A percentile compares a stretch with the other conserved stretches of the same genome.
Evolutionary conservation across 1,284 basidiomycete species (phyloP).

Genomic region (Moesziomyces globuligerus): DNA sequence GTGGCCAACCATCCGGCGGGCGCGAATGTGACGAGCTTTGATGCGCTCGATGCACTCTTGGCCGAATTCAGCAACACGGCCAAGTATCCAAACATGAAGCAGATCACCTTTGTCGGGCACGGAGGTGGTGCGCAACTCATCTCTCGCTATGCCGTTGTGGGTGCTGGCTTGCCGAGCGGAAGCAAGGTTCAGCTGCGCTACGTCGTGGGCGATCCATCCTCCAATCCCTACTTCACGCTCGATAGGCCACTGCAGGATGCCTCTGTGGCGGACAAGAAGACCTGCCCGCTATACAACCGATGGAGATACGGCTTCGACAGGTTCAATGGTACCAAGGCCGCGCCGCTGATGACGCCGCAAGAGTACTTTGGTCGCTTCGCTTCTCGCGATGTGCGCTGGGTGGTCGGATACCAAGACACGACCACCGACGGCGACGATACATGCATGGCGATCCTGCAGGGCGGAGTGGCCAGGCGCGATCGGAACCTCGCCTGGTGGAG

Average conservation of each 20-base stretch:
- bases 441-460: conserved; percentile 65
- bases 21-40: conserved; percentile 54
- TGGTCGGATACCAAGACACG: conserved; percentile 60
- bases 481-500: conserved; percentile 64
- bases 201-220: conserved; percentile 63
- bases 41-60: conserved; percentile 60
- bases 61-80: conserved; percentile 48
- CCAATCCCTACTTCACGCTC: conserved; percentile 57
- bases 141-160: conserved; percentile 60
- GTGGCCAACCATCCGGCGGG: conserved; percentile 51
- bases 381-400: conserved; percentile 58
- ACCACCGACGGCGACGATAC: conserved; percentile 57
- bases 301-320: conserved; percentile 63
- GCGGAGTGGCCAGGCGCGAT: conserved; percentile 59
- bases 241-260: conserved; percentile 56
- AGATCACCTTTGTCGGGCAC: conserved; percentile 64
- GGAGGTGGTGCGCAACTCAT: conserved; percentile 64
- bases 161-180: conserved; percentile 31
- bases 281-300: conserved; percentile 56
- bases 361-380: conserved; percentile 57
- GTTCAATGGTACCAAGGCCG: conserved; percentile 46
- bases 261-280: conserved; percentile 36
- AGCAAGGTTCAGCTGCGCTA: conserved; percentile 55
- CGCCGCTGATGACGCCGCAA: conserved; percentile 28
- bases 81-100: conserved; percentile 57